Percentiles rank a stretch among this genome's conserved stretches.
These are phyloP conservation scores for Pythium folliculosum DNA, from an alignment of 352 stramenopile species.

Conservation along the genomic window DNA sequence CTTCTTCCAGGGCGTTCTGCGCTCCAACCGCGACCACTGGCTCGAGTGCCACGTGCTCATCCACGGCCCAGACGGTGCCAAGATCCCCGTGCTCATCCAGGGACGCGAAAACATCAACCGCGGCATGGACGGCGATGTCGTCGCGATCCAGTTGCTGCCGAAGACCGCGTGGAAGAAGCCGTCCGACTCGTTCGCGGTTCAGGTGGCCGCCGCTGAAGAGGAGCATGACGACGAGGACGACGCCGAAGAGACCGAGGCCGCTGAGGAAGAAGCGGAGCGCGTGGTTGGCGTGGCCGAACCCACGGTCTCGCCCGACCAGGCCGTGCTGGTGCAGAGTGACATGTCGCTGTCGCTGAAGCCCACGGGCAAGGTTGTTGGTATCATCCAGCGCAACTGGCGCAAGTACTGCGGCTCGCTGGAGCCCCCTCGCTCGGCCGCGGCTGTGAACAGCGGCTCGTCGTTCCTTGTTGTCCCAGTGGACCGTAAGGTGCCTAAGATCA, in stretches of 20 bases:
- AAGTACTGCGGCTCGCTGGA: slow-evolving; percentile 95
- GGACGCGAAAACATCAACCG: slow-evolving; percentile 94
- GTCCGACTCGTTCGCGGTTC: slow-evolving; percentile 66
- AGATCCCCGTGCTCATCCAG: slow-evolving; percentile 72
- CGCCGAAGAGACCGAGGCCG: slow-evolving; percentile 42
- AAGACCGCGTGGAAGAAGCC: slow-evolving; percentile 81
- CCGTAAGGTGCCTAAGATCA: slow-evolving; percentile 92
- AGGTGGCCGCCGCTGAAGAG: slow-evolving; percentile 40
- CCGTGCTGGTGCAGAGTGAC: slow-evolving; percentile 58
- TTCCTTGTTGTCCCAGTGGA: slow-evolving; percentile 88
- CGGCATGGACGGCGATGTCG: slow-evolving; percentile 97
- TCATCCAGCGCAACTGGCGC: slow-evolving; percentile 93
- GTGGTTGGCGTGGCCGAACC: slow-evolving; percentile 57
- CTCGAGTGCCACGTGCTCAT: slow-evolving; percentile 82
- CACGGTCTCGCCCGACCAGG: slow-evolving; percentile 65
- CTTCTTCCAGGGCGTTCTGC: slow-evolving; percentile 89
- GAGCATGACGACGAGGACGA: slow-evolving; percentile 46
- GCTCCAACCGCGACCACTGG: slow-evolving; percentile 87
- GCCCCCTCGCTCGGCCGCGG: slow-evolving; percentile 49
- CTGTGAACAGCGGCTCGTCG: slow-evolving; percentile 43
- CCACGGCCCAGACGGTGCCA: slow-evolving; percentile 58
- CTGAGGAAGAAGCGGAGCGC: slow-evolving; percentile 23
- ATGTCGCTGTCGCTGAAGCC: slow-evolving; percentile 62
- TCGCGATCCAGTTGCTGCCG: slow-evolving; percentile 93
- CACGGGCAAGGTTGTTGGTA: slow-evolving; percentile 83